Evolutionary conservation across 2,329 filamentous ascomycete genomes (phyloP).

Genomic region (Penicillium corylophilum): DNA sequence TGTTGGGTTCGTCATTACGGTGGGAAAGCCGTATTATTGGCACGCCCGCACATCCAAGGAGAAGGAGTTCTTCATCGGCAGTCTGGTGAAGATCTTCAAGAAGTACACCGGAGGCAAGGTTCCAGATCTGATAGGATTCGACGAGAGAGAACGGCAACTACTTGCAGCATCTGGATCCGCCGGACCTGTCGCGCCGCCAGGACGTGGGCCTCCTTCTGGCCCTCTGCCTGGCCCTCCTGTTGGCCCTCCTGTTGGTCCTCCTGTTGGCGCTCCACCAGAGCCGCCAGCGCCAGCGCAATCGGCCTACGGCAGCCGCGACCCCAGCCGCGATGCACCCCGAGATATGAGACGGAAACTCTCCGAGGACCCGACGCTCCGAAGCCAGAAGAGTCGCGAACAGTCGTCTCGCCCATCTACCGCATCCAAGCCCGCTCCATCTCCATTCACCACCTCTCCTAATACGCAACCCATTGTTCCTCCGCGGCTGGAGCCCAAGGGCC

Average conservation of each 20-base stretch:
- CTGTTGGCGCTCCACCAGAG: constrained; percentile 22
- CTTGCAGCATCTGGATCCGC: constrained; percentile 57
- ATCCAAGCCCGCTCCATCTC: constrained; percentile 36
- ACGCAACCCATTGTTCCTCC: constrained; percentile 23
- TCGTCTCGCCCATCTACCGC: constrained; percentile 38
- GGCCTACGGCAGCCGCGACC: constrained; percentile 31
- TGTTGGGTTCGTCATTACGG: constrained; percentile 80
- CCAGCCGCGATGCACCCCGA: constrained; percentile 38
- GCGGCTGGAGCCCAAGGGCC: constrained; percentile 26
- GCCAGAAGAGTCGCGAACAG: constrained; percentile 42
- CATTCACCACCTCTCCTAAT: constrained; percentile 27
- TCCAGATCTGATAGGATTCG: constrained; percentile 80
- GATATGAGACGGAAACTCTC: constrained; percentile 33
- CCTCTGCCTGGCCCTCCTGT: too few species aligned
- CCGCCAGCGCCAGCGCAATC: constrained; percentile 30
- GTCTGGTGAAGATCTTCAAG: constrained; percentile 90
- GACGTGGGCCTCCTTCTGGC: constrained; percentile 7
- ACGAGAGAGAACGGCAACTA: constrained; percentile 72
- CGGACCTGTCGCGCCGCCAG: constrained; percentile 8
- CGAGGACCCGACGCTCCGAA: constrained; percentile 38
- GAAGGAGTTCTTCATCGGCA: constrained; percentile 98
- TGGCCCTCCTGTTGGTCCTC: too few species aligned
- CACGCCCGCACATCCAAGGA: constrained; percentile 89
- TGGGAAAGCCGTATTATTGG: constrained; percentile 97
- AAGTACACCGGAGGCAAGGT: constrained; percentile 90